Conservation (phyloP, 202 grass and related monocot species). For the Panicum hallii region DNA sequence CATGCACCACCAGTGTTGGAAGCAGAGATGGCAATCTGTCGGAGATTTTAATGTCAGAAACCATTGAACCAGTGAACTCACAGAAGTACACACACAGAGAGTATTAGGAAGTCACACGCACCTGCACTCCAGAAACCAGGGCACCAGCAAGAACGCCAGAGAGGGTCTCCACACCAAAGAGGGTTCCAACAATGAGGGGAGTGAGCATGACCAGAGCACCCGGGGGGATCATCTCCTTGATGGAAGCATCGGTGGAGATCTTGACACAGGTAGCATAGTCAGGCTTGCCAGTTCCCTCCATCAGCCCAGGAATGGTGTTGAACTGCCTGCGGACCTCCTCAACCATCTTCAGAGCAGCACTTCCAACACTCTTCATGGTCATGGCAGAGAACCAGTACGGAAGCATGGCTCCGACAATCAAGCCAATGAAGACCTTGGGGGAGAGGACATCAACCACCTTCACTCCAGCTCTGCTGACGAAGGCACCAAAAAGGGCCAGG, state of each 20-base stretch:
- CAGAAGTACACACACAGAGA: neutral
- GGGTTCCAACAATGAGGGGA: slow-evolving; percentile 84
- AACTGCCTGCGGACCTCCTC: slow-evolving; percentile 97
- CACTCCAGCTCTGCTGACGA: slow-evolving; percentile 85
- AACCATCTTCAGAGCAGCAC: slow-evolving; percentile 93
- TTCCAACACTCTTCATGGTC: slow-evolving; percentile 98
- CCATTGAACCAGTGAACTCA: neutral
- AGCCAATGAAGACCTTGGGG: slow-evolving; percentile 92
- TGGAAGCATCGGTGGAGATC: slow-evolving; percentile 96
- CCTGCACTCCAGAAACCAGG: slow-evolving; percentile 96
- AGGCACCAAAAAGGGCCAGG: slow-evolving; percentile 86
- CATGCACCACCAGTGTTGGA: slow-evolving; percentile 95
- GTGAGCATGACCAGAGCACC: slow-evolving; percentile 93
- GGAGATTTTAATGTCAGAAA: neutral
- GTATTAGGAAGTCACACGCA: slow-evolving; percentile 1
- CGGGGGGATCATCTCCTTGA: slow-evolving; percentile 97
- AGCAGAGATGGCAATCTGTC: slow-evolving; percentile 90
- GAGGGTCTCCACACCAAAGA: slow-evolving; percentile 89
- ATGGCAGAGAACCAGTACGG: slow-evolving; percentile 99
- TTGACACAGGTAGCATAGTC: slow-evolving; percentile 96
- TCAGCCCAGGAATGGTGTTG: slow-evolving; percentile 79
- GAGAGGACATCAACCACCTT: slow-evolving; percentile 88
- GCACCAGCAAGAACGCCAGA: slow-evolving; percentile 93
- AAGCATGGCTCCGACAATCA: slow-evolving; percentile 94
- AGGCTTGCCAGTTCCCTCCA: slow-evolving; percentile 83